A percentile compares a stretch with the other conserved stretches of the same genome.
These are phyloP conservation scores for Pyrus bretschneideri DNA, from an alignment of 306 rosid species.

Conservation along the genomic window DNA sequence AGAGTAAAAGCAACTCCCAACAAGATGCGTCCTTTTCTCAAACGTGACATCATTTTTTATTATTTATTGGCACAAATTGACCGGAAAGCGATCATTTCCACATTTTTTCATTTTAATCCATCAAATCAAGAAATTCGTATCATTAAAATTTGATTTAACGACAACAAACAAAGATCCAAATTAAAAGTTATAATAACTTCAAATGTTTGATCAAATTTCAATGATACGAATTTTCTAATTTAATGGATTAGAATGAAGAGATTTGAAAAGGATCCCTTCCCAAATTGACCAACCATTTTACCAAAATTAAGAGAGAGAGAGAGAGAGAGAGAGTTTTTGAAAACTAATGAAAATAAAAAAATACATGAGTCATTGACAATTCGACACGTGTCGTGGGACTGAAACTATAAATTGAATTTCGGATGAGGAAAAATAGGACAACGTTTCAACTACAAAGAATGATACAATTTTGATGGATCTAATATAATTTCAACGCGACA, in stretches of 20 bases:
- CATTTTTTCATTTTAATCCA: rapidly evolving
- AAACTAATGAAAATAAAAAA: not conserved
- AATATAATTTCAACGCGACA: constrained; percentile 15
- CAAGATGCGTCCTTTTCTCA: too few relatives aligned
- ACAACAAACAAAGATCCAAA: rapidly evolving
- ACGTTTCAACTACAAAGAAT: constrained; percentile 48
- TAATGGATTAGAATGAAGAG: rapidly evolving
- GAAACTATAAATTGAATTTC: constrained; percentile 10
- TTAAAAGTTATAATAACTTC: too few relatives aligned
- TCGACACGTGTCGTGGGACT: not conserved
- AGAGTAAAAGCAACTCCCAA: too few relatives aligned
- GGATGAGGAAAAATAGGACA: not conserved
- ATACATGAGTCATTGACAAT: not conserved
- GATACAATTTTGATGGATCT: constrained; percentile 19
- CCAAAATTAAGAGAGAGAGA: too few relatives aligned
- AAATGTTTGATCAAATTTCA: too few relatives aligned
- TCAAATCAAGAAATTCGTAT: rapidly evolving
- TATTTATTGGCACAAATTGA: too few relatives aligned
- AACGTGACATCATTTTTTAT: too few relatives aligned
- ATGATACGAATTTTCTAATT: rapidly evolving
- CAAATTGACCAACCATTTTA: too few relatives aligned
- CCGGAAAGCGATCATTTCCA: too few relatives aligned
- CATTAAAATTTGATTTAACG: too few relatives aligned
- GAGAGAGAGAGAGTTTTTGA: too few relatives aligned
- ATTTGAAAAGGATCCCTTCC: rapidly evolving